Evolutionary conservation across 2,329 filamentous ascomycete species (phyloP).

Genomic region (Alternaria novae-zelandiae): DNA sequence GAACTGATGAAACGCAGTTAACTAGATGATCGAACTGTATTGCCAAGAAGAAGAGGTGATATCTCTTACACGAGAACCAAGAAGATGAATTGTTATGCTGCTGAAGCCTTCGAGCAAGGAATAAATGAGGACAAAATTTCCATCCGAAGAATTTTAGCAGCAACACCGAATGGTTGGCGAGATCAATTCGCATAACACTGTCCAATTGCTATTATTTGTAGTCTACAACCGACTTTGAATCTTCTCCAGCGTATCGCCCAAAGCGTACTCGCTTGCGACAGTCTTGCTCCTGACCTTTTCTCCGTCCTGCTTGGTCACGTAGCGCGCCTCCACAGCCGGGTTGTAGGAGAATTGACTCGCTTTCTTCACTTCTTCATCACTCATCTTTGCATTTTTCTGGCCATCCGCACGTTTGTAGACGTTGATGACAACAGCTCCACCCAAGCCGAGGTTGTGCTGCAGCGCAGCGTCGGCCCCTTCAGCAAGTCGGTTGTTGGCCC

Average conservation of each 20-base stretch:
- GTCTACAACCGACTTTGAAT: constrained; percentile 69
- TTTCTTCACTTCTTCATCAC: constrained; percentile 69
- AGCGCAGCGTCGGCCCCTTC: constrained; percentile 72
- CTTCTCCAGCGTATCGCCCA: constrained; percentile 76
- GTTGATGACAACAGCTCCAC: constrained; percentile 86
- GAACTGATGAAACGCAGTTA: not conserved
- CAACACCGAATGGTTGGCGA: not conserved
- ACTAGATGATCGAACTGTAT: not conserved
- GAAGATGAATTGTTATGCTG: not conserved
- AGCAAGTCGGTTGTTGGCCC: constrained; percentile 86
- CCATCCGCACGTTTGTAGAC: constrained; percentile 88
- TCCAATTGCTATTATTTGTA: not conserved
- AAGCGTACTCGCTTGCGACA: constrained; percentile 69
- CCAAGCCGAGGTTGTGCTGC: constrained; percentile 92
- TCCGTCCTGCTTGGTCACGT: constrained; percentile 78
- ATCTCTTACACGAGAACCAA: accelerated
- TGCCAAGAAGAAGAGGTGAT: not conserved
- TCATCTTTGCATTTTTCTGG: constrained; percentile 64
- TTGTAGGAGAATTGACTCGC: constrained; percentile 81
- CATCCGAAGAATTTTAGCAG: not conserved
- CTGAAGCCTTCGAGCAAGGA: not conserved
- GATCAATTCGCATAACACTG: not conserved
- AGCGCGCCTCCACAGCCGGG: constrained; percentile 85
- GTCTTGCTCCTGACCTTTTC: constrained; percentile 74
- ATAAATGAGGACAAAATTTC: not conserved